phyloP scores from a whole-genome alignment of 2,329 filamentous ascomycete species.

The Penicillium brevicompactum region DNA sequence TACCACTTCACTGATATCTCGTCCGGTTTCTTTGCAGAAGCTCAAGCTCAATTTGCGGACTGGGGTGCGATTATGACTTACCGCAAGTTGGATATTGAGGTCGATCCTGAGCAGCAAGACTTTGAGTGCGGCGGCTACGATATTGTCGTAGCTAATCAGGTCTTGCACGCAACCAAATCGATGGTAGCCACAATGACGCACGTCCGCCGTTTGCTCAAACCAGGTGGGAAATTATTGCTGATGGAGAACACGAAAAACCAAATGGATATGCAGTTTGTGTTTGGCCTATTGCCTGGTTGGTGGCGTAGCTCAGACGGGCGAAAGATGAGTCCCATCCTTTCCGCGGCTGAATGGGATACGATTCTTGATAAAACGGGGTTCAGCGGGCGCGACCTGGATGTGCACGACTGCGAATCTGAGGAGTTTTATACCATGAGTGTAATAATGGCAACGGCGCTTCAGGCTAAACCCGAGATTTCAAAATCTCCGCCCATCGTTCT shows the following conservation, averaged over 20 bases:
- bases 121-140: slow-evolving; percentile 38
- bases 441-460: not conserved
- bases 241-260: slow-evolving; percentile 38
- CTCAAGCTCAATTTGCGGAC: not conserved
- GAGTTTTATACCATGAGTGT: not conserved
- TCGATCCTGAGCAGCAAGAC: slow-evolving; percentile 36
- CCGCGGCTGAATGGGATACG: not conserved
- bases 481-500: not conserved
- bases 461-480: not conserved
- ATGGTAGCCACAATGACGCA: slow-evolving; percentile 33
- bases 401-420: slow-evolving; percentile 6
- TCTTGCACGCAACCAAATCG: slow-evolving; percentile 41
- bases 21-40: slow-evolving; percentile 42
- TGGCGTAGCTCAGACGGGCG: slow-evolving; percentile 22
- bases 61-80: slow-evolving; percentile 21
- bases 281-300: slow-evolving; percentile 27
- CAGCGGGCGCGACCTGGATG: slow-evolving; percentile 1
- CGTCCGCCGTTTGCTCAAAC: slow-evolving; percentile 39
- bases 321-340: not conserved
- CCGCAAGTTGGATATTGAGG: slow-evolving; percentile 35
- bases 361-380: slow-evolving; percentile 2
- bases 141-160: slow-evolving; percentile 41
- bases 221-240: slow-evolving; percentile 49
- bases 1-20: slow-evolving; percentile 53
- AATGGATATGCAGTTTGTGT: slow-evolving; percentile 15